A percentile compares a stretch with the other conserved stretches of the same genome.
These are phyloP conservation scores for Vitis hybrid DNA, from an alignment of 177 flowering plant genomes.

Conservation along the genomic window DNA sequence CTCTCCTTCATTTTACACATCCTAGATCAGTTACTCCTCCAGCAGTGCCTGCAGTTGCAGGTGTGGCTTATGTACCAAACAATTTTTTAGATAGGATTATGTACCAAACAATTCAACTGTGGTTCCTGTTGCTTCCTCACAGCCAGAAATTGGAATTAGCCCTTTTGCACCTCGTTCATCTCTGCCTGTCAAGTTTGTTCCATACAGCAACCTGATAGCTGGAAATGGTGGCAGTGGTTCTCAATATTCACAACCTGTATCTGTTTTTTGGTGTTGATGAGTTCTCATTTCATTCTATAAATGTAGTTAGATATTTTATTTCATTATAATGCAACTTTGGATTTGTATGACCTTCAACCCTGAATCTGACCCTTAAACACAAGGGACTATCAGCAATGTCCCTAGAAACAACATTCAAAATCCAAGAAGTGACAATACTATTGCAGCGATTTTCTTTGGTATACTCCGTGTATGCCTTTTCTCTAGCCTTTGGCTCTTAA, in stretches of 20 bases:
- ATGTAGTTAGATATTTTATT: background rate
- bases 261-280: slow-evolving; percentile 16
- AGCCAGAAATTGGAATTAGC: slow-evolving; percentile 47
- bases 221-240: slow-evolving; percentile 46
- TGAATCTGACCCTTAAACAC: too few species aligned
- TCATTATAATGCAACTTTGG: too few species aligned
- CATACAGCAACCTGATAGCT: slow-evolving; percentile 40
- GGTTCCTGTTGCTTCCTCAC: slow-evolving; percentile 41
- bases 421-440: background rate
- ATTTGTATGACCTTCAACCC: too few species aligned
- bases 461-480: too few species aligned
- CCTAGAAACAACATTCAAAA: background rate
- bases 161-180: slow-evolving; percentile 47
- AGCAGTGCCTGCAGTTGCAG: slow-evolving; percentile 30
- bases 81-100: slow-evolving; percentile 24
- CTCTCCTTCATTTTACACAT: slow-evolving; percentile 51
- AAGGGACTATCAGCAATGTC: too few species aligned
- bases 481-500: too few species aligned
- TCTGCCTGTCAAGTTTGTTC: slow-evolving; percentile 50
- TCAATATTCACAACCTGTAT: slow-evolving; percentile 67
- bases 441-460: background rate
- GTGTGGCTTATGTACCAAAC: slow-evolving; percentile 42
- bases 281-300: background rate
- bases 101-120: slow-evolving; percentile 39
- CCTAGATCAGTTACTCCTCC: slow-evolving; percentile 40